Evolutionary conservation across 306 rosid genomes (phyloP).

Genomic region (Vigna mungo): DNA sequence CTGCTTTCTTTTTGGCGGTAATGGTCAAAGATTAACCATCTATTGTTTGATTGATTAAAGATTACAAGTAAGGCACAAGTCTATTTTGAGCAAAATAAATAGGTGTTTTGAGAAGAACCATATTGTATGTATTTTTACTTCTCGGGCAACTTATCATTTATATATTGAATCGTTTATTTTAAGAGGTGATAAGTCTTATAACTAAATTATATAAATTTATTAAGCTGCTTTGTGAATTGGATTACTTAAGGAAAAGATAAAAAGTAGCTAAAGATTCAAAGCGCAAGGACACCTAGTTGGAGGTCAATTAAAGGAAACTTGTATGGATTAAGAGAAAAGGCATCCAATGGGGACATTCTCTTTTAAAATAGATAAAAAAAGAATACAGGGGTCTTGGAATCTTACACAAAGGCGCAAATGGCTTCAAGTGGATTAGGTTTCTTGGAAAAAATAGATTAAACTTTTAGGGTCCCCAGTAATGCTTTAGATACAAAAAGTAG

Average conservation of each 20-base stretch:
- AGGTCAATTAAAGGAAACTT: slow-evolving; percentile 42
- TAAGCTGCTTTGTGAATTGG: neutral
- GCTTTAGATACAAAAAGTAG: slow-evolving; percentile 16
- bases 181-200: slow-evolving; percentile 24
- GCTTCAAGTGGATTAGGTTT: slow-evolving; percentile 47
- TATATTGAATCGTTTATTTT: slow-evolving; percentile 6
- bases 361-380: slow-evolving; percentile 15
- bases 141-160: neutral
- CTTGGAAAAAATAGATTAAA: slow-evolving; percentile 20
- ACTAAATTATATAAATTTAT: slow-evolving; percentile 15
- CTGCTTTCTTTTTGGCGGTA: neutral
- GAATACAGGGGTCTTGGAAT: slow-evolving; percentile 34
- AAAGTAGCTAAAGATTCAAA: slow-evolving; percentile 31
- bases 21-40: neutral
- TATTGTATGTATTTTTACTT: neutral
- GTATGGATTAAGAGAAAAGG: slow-evolving; percentile 39
- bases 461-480: slow-evolving; percentile 21
- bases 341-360: slow-evolving; percentile 18
- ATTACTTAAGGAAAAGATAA: slow-evolving; percentile 26
- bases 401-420: slow-evolving; percentile 31
- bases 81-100: slow-evolving; percentile 7
- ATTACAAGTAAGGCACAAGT: neutral
- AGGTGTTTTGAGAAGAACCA: neutral
- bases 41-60: neutral
- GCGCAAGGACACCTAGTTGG: slow-evolving; percentile 35